Evolutionary conservation across 2,329 filamentous ascomycete genomes (phyloP), one percentile per base, ranked within the genome.

Genomic region (Cladophialophora psammophila): DNA sequence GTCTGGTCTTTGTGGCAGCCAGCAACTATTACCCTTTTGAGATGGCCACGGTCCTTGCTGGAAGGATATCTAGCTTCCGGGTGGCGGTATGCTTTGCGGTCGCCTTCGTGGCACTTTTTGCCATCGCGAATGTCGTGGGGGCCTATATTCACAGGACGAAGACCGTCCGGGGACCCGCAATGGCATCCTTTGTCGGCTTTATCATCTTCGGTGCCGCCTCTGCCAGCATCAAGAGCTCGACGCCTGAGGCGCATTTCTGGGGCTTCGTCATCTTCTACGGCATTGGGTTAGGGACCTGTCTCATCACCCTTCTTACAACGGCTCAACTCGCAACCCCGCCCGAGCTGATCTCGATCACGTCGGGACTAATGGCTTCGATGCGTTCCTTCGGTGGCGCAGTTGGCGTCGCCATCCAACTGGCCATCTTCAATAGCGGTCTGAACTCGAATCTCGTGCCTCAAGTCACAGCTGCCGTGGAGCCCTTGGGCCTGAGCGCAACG

Each of bases 221-320:
- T 34, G 58, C 58, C 9, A 63, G 3, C 15, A 20, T n/a, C 45
- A 42, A 63, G 13, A 36, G n/a, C 6, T 12, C 15, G 15, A 40
- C 32, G 20, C 48, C 6, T 8, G 40, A 18, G 60, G 20, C n/a
- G 48, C 45, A 67, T 45, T 20, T 63, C 48, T 63, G 60, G 60
- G 60, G 15, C 32, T 63, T 58, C 42, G 20, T 34, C 7, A 9
- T 63, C 18, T 58, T 63, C 35, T 34, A 20, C 10, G 60, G 60
- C 45, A 6, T 34, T 13, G 60, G 48, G 2, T 48, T 63, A 20
- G 60, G 48, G 9, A 32, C 56, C 12, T 38, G 20, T 18, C 34
- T 63, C 12, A 56, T 34, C 13, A 48, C 60, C 6, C 26, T 54
- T 8, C 26, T 63, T 13, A 34, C 31, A 10, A 48, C 48, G 10